Base-by-base conservation (phyloP, 2,329 filamentous ascomycete species). In the Verticillium nubilum region DNA sequence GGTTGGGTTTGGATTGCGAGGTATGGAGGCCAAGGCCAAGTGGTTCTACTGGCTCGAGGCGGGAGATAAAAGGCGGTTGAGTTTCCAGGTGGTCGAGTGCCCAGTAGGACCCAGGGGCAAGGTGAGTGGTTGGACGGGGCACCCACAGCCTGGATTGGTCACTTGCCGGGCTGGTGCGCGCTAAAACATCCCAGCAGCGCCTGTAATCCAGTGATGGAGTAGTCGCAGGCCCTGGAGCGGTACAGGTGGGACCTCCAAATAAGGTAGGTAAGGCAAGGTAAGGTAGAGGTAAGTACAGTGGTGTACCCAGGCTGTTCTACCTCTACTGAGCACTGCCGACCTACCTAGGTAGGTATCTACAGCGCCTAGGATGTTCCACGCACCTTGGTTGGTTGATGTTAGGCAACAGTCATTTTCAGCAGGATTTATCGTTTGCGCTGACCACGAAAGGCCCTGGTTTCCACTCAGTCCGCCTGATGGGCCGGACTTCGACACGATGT, bases 391-490 rank as follows among this genome's bases (percentile, higher is more conserved):
- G n/a, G n/a, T n/a, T n/a, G n/a, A n/a, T n/a, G n/a, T 31, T 31
- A 31, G 29, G 29, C 29, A 31, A 31, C 29, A 31, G 13, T 31
- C 29, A 13, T 3, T 7, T 10, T 31, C 29, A 7, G 29, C 29
- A 31, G 29, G 29, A 31, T 31, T 10, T 31, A 31, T 31, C 13
- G 29, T 31, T 13, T 31, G 29, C 4, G 9, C 13, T 13, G 29
- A 31, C 29, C 9, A 31, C 29, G 29, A 31, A 7, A 31, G 9
- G 9, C 9, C 13, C 29, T 31, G 29, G 4, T 13, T 10, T 13
- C 13, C 29, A 5, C 29, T 13, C 29, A 31, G 9, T 64, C 60
- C 42, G 60, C 60, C 60, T 62, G 52, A 42, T 62, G 59, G 52
- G 61, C n/a, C n/a, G n/a, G n/a, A n/a, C n/a, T n/a, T n/a, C n/a